Base-by-base conservation (phyloP, 306 rosid species). In the Lupinus albus region DNA sequence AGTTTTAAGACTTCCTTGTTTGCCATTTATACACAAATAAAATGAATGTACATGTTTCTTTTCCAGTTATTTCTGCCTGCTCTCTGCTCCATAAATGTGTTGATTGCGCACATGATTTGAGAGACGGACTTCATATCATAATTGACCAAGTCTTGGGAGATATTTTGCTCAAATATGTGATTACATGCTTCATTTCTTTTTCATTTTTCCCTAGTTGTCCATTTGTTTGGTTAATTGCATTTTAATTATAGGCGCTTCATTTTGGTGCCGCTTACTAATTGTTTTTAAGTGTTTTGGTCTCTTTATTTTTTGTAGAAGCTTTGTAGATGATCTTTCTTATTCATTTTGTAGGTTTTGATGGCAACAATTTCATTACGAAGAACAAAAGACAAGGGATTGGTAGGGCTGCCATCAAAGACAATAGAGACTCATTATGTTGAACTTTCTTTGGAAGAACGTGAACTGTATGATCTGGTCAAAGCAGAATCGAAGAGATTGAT, bases 401-500 rank as follows among this genome's bases (percentile, higher is more conserved):
- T 35, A 6, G 93, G 7, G 8, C 39, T 35, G 1, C 39, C 39
- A 35, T 7, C 39, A 35, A 35, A 35, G 8, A 35, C 8, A 0
- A 2, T 6, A 6, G 39, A 35, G 8, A 35, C 39, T 6, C 39
- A 35, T 35, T 35, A 35, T 7, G 8, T 35, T 6, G 39, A 35
- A 35, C 39, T 35, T 35, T 35, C 39, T 35, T 35, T 35, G 54
- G 91, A 88, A 78, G 97, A 91, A 42, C 86, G 96, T 33, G 77
- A 83, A 57, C 60, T 86, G 60, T 91, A 91, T 64, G 89, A 91
- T 64, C 66, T 25, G 70, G 61, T 81, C 76, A 88, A 91, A 61
- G 82, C 49, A 17, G 75, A 75, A 46, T 79, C 78, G 33, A 81
- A 72, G 79, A 67, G 39, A 15, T 51, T 69, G 8, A 28, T 88